Base-by-base conservation (phyloP, 1,139 yeast species). In the Zygoascus hellenicus region DNA sequence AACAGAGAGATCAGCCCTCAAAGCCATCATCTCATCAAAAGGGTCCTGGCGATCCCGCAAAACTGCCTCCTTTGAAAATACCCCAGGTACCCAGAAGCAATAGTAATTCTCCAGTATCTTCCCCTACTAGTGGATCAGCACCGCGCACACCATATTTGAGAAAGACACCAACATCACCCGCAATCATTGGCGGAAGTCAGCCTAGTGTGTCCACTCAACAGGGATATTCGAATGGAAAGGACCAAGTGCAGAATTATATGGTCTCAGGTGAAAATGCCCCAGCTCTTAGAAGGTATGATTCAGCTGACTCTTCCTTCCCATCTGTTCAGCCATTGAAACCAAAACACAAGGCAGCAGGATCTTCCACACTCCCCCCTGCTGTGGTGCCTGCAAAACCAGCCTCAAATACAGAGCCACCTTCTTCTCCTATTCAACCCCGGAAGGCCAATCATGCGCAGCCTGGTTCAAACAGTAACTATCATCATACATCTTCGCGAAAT, bases 291-390 rank as follows among this genome's bases (percentile, higher is more conserved):
- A 30, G 35, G 10, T 37, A 30, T 43, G 46, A 43, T 29, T 19
- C 37, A 28, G 22, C 42, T 5, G 31, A 22, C 9, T 16, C 46
- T n/a, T 19, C 40, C 3, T 36, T 43, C 9, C 41, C 51, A 11
- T 51, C 54, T 9, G 47, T 53, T 1, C 51, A 52, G 38, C 56
- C 56, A 16, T 40, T 53, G 29, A 51, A 51, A 29, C 46, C 54
- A 1, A 49, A 47, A 42, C 50, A 50, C 3, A 51, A 49, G 38
- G 33, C 45, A 28, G 33, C 33, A 14, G 11, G 31, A 16, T 29
- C 48, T 11, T 19, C 17, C 16, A 38, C 39, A 13, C 22, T 41
- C 10, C 36, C 45, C 9, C 38, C 43, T 32, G 19, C 28, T 7
- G 38, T 17, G 5, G 38, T 26, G 2, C 34, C 38, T 19, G 17